Percentiles rank a stretch among this genome's conserved stretches.
Conservation (phyloP, 768 basidiomycete species). For the Hericium coralloides region DNA sequence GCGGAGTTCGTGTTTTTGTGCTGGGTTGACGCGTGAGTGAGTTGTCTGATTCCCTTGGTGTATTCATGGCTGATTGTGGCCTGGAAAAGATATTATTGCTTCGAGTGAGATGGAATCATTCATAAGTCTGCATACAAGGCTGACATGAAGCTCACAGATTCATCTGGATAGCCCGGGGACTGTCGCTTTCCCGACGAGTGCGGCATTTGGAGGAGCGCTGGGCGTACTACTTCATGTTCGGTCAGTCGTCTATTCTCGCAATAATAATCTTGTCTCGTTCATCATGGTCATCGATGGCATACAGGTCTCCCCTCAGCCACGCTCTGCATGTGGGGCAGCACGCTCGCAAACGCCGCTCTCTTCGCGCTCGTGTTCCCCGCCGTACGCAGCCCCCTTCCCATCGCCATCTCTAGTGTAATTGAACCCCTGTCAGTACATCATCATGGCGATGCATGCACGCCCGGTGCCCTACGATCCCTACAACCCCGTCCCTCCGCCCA, state of each 20-base stretch:
- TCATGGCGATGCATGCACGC: slow-evolving; percentile 72
- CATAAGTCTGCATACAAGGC: slow-evolving; percentile 7
- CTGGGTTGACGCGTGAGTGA: slow-evolving; percentile 79
- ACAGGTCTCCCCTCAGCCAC: slow-evolving; percentile 63
- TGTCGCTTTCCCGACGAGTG: slow-evolving; percentile 60
- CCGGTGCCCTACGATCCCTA: slow-evolving; percentile 74
- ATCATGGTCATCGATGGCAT: no score
- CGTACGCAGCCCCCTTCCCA: slow-evolving; percentile 33
- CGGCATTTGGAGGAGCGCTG: slow-evolving; percentile 79
- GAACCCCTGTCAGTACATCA: slow-evolving; percentile 50
- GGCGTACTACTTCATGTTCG: slow-evolving; percentile 84
- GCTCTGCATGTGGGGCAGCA: slow-evolving; percentile 64
- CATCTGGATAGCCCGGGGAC: slow-evolving; percentile 67
- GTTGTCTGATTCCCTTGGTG: not conserved
- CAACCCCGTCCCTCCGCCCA: slow-evolving; percentile 35
- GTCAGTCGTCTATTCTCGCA: slow-evolving; percentile 25
- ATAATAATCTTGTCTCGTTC: not conserved
- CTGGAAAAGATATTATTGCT: slow-evolving; percentile 69
- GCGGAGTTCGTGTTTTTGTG: slow-evolving; percentile 68
- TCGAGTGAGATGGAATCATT: slow-evolving; percentile 49
- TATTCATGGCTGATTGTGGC: not conserved
- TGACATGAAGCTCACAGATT: slow-evolving; percentile 35
- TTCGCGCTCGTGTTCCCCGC: slow-evolving; percentile 79
- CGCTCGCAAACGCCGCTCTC: slow-evolving; percentile 70
- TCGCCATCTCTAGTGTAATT: not conserved